These are phyloP conservation scores for Pythium inflatum DNA, from an alignment of 352 stramenopile genomes.

Conservation along the genomic window DNA sequence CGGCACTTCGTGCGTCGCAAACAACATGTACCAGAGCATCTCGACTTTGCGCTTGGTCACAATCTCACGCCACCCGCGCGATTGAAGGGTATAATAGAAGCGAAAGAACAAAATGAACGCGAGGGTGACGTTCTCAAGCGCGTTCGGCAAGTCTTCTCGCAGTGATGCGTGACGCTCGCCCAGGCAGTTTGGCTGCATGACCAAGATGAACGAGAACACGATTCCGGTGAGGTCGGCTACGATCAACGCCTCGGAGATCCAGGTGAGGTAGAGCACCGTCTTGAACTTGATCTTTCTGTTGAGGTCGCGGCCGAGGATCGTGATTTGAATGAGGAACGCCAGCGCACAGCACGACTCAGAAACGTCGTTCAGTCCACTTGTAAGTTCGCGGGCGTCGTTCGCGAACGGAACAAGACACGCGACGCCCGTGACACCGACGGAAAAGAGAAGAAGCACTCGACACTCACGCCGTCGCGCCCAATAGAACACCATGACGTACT, in stretches of 20 bases:
- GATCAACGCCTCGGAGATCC: conserved; percentile 16
- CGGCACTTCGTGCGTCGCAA: conserved; percentile 11
- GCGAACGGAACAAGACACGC: conserved; percentile 16
- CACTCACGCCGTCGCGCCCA: conserved; percentile 4
- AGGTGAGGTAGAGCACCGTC: conserved; percentile 17
- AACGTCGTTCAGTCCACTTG: conserved; percentile 31
- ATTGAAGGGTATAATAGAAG: not conserved
- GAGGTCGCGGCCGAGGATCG: conserved; percentile 31
- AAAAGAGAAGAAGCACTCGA: conserved; percentile 15
- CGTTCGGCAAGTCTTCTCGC: conserved; percentile 28
- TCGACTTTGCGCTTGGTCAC: conserved; percentile 14
- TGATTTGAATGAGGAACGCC: conserved; percentile 34
- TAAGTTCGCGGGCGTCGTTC: conserved; percentile 23
- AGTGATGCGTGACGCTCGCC: not conserved
- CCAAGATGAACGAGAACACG: conserved; percentile 14
- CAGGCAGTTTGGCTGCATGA: conserved; percentile 9
- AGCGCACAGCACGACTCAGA: conserved; percentile 24
- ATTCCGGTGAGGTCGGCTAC: conserved; percentile 15
- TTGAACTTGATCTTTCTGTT: conserved; percentile 39
- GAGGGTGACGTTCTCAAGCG: conserved; percentile 29
- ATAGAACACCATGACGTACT: conserved; percentile 27
- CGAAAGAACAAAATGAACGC: conserved; percentile 12
- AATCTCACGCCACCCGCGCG: not conserved
- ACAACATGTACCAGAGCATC: conserved; percentile 11
- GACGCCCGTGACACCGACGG: not conserved